Evolutionary conservation across 2,329 filamentous ascomycete species (phyloP).

Genomic region (Juglanconis juglandina): DNA sequence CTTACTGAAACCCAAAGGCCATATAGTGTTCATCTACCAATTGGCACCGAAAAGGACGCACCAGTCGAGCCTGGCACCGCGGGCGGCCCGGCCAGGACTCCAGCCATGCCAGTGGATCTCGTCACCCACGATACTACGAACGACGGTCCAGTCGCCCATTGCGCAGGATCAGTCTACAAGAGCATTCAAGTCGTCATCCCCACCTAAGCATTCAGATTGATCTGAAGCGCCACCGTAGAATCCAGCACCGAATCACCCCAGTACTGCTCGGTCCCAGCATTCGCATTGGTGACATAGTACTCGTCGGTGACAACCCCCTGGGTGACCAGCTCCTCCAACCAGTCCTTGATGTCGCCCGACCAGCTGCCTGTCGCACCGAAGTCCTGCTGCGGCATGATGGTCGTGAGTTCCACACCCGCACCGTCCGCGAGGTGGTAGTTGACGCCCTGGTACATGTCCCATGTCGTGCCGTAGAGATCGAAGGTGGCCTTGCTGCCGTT

Average conservation of each 20-base stretch:
- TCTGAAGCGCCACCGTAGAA: constrained; percentile 3
- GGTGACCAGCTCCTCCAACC: constrained; percentile 7
- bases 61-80: no score
- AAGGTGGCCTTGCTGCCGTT: constrained; percentile 12
- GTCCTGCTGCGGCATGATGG: background rate
- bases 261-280: constrained; percentile 12
- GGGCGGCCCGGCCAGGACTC: no score
- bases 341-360: constrained; percentile 12
- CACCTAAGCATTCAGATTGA: constrained; percentile 1
- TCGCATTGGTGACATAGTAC: constrained; percentile 10
- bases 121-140: no score
- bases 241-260: constrained; percentile 10
- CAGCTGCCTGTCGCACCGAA: constrained; percentile 4
- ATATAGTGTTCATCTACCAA: no score
- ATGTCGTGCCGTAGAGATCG: constrained; percentile 7
- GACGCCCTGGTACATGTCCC: constrained; percentile 13
- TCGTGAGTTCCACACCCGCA: constrained; percentile 7
- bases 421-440: constrained; percentile 11
- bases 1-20: no score
- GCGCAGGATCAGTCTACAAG: no score
- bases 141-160: no score
- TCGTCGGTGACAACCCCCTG: constrained; percentile 9
- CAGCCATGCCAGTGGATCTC: no score
- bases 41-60: no score
- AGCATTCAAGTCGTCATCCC: no score